phyloP scores from a whole-genome alignment of 2,329 filamentous ascomycete species.

The Mollisia scopiformis region DNA sequence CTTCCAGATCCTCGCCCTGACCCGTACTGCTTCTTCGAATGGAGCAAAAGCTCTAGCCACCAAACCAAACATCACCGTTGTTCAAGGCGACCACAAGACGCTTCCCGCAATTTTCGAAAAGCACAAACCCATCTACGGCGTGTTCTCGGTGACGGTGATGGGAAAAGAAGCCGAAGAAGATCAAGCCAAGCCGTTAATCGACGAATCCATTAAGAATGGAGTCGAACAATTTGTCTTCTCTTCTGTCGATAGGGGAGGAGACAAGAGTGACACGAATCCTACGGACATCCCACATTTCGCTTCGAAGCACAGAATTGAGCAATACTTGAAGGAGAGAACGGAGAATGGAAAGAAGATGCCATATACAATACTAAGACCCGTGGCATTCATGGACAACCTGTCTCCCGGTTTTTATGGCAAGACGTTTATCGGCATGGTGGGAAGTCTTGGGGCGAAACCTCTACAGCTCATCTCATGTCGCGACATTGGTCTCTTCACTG shows the following conservation, averaged over 20 bases:
- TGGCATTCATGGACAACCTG: slow-evolving; percentile 56
- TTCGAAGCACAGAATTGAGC: slow-evolving; percentile 57
- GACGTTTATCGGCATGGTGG: slow-evolving; percentile 35
- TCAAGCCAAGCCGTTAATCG: slow-evolving; percentile 55
- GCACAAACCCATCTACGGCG: slow-evolving; percentile 53
- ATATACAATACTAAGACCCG: slow-evolving; percentile 58
- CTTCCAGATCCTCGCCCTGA: slow-evolving; percentile 55
- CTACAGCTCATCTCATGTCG: slow-evolving; percentile 45
- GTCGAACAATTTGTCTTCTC: slow-evolving; percentile 59
- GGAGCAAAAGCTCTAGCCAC: slow-evolving; percentile 47
- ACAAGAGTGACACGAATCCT: slow-evolving; percentile 44
- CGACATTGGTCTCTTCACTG: slow-evolving; percentile 51
- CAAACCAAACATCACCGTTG: slow-evolving; percentile 50
- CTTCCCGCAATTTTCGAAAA: slow-evolving; percentile 50
- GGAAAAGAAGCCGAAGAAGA: slow-evolving; percentile 38
- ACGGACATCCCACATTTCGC: slow-evolving; percentile 58
- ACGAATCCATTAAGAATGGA: slow-evolving; percentile 51
- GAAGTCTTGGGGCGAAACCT: slow-evolving; percentile 34
- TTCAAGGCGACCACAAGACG: slow-evolving; percentile 60
- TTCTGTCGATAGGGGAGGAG: slow-evolving; percentile 58
- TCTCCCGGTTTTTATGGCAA: slow-evolving; percentile 26
- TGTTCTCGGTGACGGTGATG: slow-evolving; percentile 56
- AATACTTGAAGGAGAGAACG: slow-evolving; percentile 49
- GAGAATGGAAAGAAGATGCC: slow-evolving; percentile 47
- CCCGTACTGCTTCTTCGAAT: slow-evolving; percentile 49